phyloP scores from a whole-genome alignment of 2,329 filamentous ascomycete genomes.

The Alternaria sp. region DNA sequence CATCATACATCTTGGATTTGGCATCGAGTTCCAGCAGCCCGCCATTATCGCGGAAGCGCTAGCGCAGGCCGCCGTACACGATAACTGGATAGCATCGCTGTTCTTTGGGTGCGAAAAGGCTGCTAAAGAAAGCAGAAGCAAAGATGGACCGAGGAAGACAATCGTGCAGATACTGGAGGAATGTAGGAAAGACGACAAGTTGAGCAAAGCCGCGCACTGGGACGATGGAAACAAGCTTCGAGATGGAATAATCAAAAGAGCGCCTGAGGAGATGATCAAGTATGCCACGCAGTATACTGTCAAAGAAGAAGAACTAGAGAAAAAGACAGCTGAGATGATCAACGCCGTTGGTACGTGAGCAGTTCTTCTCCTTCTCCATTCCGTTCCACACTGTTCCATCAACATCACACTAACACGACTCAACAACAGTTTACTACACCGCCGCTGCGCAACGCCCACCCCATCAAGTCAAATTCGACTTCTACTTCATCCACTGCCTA shows the following conservation, averaged over 20 bases:
- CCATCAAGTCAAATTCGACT: slow-evolving; percentile 70
- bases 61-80: slow-evolving; percentile 76
- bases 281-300: slow-evolving; percentile 62
- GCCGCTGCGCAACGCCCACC: slow-evolving; percentile 68
- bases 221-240: slow-evolving; percentile 68
- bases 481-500: slow-evolving; percentile 80
- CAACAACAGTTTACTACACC: slow-evolving; percentile 58
- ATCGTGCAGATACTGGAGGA: slow-evolving; percentile 68
- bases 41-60: slow-evolving; percentile 81
- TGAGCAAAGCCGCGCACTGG: slow-evolving; percentile 61
- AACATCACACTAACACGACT: neutral
- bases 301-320: slow-evolving; percentile 62
- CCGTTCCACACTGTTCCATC: neutral
- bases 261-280: slow-evolving; percentile 67
- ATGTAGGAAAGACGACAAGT: slow-evolving; percentile 61
- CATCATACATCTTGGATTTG: slow-evolving; percentile 84
- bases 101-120: slow-evolving; percentile 61
- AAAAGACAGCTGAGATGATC: slow-evolving; percentile 71
- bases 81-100: slow-evolving; percentile 60
- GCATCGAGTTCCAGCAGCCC: slow-evolving; percentile 80
- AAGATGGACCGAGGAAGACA: slow-evolving; percentile 30
- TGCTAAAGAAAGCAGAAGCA: slow-evolving; percentile 40
- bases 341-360: slow-evolving; percentile 60
- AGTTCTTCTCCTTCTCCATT: neutral
- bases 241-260: slow-evolving; percentile 71